Evolutionary conservation across 1,139 yeast species (phyloP).

Genomic region (Yamadazyma friedrichii): DNA sequence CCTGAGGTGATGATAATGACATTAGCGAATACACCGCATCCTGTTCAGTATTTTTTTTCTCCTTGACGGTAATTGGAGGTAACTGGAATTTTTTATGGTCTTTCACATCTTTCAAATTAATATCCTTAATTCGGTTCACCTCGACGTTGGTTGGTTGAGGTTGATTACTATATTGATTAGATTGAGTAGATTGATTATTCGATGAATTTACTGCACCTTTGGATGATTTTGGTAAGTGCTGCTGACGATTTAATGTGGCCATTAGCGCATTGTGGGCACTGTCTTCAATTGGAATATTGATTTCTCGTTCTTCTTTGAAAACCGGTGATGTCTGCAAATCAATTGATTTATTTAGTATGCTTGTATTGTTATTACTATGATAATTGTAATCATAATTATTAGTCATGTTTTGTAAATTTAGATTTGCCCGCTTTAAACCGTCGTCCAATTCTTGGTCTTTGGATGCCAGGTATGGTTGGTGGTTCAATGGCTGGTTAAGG

Average conservation of each 20-base stretch:
- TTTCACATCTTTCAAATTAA: not conserved
- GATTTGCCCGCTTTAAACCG: slow-evolving; percentile 25
- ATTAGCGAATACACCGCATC: slow-evolving; percentile 46
- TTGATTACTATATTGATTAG: slow-evolving; percentile 2
- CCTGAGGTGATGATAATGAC: slow-evolving; percentile 46
- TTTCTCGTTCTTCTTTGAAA: slow-evolving; percentile 15
- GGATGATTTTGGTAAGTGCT: not conserved
- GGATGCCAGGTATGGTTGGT: not conserved
- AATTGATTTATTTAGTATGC: slow-evolving; percentile 5
- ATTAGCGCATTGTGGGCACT: slow-evolving; percentile 46
- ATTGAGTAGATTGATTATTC: slow-evolving; percentile 18
- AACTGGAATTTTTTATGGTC: slow-evolving; percentile 16
- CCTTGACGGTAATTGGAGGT: slow-evolving; percentile 35
- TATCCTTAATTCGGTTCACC: too few relatives aligned
- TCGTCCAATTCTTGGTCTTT: slow-evolving; percentile 12
- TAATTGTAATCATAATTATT: slow-evolving; percentile 1
- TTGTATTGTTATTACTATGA: not conserved
- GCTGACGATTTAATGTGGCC: slow-evolving; percentile 29
- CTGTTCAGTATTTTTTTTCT: slow-evolving; percentile 29
- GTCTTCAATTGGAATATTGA: slow-evolving; percentile 30
- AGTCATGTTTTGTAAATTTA: slow-evolving; percentile 37
- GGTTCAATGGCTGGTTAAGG: too few relatives aligned
- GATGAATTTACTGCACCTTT: slow-evolving; percentile 6
- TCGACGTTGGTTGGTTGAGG: not conserved
- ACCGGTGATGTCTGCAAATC: slow-evolving; percentile 25